A percentile compares a stretch with the other conserved stretches of the same genome.
Conservation (phyloP, 345 rosid species). For the Cardamine occulta region DNA sequence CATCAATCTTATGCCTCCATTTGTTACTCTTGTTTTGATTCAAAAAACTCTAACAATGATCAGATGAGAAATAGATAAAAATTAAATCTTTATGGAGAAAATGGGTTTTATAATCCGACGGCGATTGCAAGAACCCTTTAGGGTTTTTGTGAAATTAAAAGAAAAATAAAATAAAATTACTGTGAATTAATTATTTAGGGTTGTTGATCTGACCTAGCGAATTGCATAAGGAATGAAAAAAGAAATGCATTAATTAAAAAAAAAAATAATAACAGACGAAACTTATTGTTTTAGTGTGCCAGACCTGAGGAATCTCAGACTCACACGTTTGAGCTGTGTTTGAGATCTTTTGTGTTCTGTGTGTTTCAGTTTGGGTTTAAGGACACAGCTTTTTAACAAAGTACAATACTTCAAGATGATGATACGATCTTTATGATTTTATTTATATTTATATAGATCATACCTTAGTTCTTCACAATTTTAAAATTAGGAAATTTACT, state of each 20-base stretch:
- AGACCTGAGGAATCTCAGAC: constrained; percentile 35
- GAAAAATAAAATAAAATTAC: constrained; percentile 13
- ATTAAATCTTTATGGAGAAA: constrained; percentile 5
- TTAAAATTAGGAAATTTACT: constrained; percentile 9
- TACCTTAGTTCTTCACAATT: constrained; percentile 14
- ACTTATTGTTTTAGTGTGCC: constrained; percentile 20
- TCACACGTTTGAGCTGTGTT: constrained; percentile 41
- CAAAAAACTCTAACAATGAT: constrained; percentile 19
- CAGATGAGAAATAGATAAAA: constrained; percentile 19
- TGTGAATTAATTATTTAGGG: constrained; percentile 25
- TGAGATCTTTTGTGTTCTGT: constrained; percentile 27
- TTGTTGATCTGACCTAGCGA: constrained; percentile 30
- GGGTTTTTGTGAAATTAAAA: constrained; percentile 66
- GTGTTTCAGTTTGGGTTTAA: constrained; percentile 39
- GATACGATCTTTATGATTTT: constrained; percentile 9
- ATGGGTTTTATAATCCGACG: constrained; percentile 59
- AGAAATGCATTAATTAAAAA: background rate
- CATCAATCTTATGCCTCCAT: no score
- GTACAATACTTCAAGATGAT: constrained; percentile 21
- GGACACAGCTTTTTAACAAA: constrained; percentile 30
- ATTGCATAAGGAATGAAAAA: background rate
- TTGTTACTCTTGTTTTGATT: no score
- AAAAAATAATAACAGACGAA: background rate
- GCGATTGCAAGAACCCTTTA: constrained; percentile 92
- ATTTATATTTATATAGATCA: constrained; percentile 9